These are phyloP conservation scores for Ceratonia siliqua DNA, from an alignment of 306 rosid genomes.

Conservation along the genomic window DNA sequence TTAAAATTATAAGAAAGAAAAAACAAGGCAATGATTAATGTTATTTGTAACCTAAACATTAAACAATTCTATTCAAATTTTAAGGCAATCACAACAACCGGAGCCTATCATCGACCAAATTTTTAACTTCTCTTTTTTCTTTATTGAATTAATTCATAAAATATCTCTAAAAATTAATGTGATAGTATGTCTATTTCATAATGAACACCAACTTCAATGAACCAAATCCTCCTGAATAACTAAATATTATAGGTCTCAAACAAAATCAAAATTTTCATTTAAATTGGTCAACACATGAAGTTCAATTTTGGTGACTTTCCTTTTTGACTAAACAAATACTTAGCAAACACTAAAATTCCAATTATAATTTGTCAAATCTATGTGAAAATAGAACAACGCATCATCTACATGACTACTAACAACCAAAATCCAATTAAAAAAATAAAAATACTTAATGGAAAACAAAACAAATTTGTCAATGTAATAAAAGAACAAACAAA, in stretches of 20 bases:
- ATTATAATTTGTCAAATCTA: slow-evolving; percentile 10
- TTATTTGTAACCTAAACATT: too few species aligned
- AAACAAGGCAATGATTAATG: too few species aligned
- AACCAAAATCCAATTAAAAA: not conserved
- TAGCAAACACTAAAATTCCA: slow-evolving; percentile 27
- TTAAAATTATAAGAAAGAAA: too few species aligned
- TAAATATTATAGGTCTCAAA: not conserved
- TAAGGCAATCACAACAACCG: too few species aligned
- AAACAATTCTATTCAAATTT: too few species aligned
- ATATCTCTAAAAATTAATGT: not conserved
- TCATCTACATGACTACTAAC: slow-evolving; percentile 18
- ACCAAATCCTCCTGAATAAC: not conserved
- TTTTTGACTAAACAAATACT: slow-evolving; percentile 10
- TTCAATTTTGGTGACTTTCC: slow-evolving; percentile 22
- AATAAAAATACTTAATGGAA: not conserved
- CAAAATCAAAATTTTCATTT: not conserved
- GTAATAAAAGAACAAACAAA: slow-evolving; percentile 22
- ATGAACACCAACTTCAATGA: slow-evolving; percentile 25
- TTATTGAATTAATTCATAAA: slow-evolving; percentile 1
- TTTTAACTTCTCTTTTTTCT: not conserved
- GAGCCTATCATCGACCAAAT: too few species aligned
- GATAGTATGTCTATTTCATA: slow-evolving; percentile 11
- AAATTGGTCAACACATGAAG: not conserved
- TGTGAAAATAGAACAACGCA: slow-evolving; percentile 13
- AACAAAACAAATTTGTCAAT: not conserved